Conservation (phyloP, 768 basidiomycete species). For the Nidularia pulvinata region DNA sequence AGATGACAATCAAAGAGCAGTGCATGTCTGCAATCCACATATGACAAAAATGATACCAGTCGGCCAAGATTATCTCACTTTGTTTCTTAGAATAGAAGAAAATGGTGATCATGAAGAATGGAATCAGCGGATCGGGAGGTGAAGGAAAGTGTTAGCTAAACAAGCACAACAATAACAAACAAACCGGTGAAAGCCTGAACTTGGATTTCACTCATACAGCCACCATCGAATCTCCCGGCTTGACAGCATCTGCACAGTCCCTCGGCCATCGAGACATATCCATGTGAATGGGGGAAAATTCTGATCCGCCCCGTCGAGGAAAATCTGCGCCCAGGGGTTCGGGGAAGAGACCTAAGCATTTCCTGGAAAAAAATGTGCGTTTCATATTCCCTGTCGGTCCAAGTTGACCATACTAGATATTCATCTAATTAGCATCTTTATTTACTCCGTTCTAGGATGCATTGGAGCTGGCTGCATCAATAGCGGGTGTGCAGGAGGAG, state of each 20-base stretch:
- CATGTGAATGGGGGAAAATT: background rate
- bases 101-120: too few species aligned
- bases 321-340: background rate
- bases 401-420: too few species aligned
- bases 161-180: too few species aligned
- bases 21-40: too few species aligned
- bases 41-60: too few species aligned
- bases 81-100: too few species aligned
- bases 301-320: background rate
- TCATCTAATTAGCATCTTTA: constrained; percentile 5
- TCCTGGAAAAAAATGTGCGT: constrained; percentile 31
- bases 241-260: background rate
- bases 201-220: background rate
- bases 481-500: constrained; percentile 44
- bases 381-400: background rate
- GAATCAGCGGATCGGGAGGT: too few species aligned
- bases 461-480: constrained; percentile 42
- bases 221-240: background rate
- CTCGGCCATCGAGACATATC: background rate
- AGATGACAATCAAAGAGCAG: too few species aligned
- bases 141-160: too few species aligned
- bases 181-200: too few species aligned
- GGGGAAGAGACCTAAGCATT: constrained; percentile 28
- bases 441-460: constrained; percentile 34
- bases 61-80: too few species aligned